Conservation (phyloP, 2,329 filamentous ascomycete species). For the Xylaria sp. region DNA sequence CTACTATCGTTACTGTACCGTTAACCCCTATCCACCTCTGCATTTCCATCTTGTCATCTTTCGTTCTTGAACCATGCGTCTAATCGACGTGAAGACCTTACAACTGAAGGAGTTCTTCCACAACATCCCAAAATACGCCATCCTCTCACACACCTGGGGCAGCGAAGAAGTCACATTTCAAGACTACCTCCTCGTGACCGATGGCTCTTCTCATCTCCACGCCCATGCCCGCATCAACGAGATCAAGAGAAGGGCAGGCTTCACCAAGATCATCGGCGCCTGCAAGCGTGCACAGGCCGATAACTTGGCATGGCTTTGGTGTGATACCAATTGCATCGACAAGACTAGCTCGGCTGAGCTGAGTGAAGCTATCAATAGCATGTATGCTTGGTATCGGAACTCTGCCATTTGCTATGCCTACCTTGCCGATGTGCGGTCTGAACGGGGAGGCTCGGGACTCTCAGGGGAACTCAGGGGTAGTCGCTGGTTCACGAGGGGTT, state of each 20-base stretch:
- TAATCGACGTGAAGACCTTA: slow-evolving; percentile 52
- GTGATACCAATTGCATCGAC: slow-evolving; percentile 55
- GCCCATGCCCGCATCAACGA: slow-evolving; percentile 17
- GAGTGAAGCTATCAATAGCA: slow-evolving; percentile 53
- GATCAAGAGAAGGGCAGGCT: slow-evolving; percentile 46
- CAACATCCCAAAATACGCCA: slow-evolving; percentile 50
- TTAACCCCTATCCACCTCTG: not conserved
- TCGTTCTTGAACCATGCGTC: slow-evolving; percentile 47
- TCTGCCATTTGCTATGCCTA: slow-evolving; percentile 51
- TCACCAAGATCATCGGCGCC: slow-evolving; percentile 49
- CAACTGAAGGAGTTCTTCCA: slow-evolving; percentile 50
- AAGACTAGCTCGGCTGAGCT: slow-evolving; percentile 51
- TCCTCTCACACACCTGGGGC: slow-evolving; percentile 55
- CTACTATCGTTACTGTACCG: no score
- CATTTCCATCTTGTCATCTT: not conserved
- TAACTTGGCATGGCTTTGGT: slow-evolving; percentile 49
- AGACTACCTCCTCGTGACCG: slow-evolving; percentile 35
- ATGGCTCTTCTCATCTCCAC: not conserved
- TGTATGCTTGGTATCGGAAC: slow-evolving; percentile 51
- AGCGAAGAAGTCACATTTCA: slow-evolving; percentile 51
- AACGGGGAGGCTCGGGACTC: no score
- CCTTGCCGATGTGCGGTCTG: slow-evolving; percentile 46
- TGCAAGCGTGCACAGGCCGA: slow-evolving; percentile 47
- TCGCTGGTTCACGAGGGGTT: slow-evolving; percentile 46
- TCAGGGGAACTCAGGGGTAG: slow-evolving; percentile 19